Conservation (phyloP, 306 rosid genomes). For the Datisca glomerata region DNA sequence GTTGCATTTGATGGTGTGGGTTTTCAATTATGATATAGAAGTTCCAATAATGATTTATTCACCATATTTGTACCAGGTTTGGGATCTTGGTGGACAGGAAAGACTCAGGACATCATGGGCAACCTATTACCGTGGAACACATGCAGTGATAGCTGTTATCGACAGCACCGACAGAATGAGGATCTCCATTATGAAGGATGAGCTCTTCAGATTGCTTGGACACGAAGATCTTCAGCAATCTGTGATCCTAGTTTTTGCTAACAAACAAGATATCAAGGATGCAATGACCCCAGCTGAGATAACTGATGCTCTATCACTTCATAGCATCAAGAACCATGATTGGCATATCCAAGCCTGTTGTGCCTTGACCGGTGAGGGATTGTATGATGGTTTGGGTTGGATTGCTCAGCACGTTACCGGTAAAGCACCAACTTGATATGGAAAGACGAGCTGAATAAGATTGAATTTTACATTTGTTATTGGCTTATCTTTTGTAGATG, state of each 20-base stretch:
- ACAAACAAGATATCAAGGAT: conserved; percentile 96
- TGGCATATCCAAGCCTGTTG: conserved; percentile 99
- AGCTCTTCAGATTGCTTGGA: conserved; percentile 86
- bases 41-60: not conserved
- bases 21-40: not conserved
- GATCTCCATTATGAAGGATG: conserved; percentile 84
- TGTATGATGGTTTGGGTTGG: conserved; percentile 96
- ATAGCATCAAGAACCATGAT: conserved; percentile 97
- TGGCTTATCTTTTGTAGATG: too few species aligned
- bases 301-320: conserved; percentile 84
- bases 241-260: conserved; percentile 73
- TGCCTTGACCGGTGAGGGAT: conserved; percentile 92
- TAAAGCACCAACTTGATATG: conserved; percentile 48
- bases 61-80: conserved; percentile 44
- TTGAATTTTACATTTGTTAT: too few species aligned
- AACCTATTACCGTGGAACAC: conserved; percentile 89
- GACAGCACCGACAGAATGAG: conserved; percentile 95
- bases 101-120: conserved; percentile 98
- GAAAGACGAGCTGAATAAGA: too few species aligned
- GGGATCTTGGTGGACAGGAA: conserved; percentile 99
- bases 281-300: conserved; percentile 99
- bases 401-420: conserved; percentile 74
- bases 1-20: conserved; percentile 4
- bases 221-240: conserved; percentile 87
- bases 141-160: conserved; percentile 80